Evolutionary conservation across 176 grass and related monocot genomes (phyloP).

Genomic region (Aegilops bicornis): DNA sequence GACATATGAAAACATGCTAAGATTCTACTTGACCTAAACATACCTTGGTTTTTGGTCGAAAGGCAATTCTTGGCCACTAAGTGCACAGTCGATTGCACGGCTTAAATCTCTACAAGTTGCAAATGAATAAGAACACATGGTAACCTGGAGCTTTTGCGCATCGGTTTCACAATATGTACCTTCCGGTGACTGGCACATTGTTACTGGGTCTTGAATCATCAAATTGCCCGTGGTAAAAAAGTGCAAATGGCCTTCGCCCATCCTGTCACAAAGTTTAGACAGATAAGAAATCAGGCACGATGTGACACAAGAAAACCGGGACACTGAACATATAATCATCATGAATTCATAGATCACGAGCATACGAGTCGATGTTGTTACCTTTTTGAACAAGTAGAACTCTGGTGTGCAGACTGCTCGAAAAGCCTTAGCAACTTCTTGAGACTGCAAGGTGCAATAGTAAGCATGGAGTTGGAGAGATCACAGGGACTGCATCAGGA

Average conservation of each 20-base stretch:
- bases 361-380: conserved; percentile 11
- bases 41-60: conserved; percentile 62
- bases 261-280: conserved; percentile 42
- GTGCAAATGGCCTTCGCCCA: conserved; percentile 82
- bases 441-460: conserved; percentile 47
- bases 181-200: conserved; percentile 75
- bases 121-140: background rate
- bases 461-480: background rate
- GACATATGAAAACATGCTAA: background rate
- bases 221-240: conserved; percentile 94
- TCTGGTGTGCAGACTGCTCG: conserved; percentile 88
- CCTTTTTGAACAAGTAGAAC: conserved; percentile 94
- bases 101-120: conserved; percentile 67
- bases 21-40: background rate
- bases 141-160: background rate
- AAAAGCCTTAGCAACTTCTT: conserved; percentile 89
- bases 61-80: conserved; percentile 66
- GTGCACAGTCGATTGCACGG: conserved; percentile 73
- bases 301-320: background rate
- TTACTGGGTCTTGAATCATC: conserved; percentile 89
- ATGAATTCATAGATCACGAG: background rate
- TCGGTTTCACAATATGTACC: conserved; percentile 34
- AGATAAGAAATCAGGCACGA: background rate
- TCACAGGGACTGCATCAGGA: background rate
- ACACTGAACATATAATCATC: background rate